Base-by-base conservation (phyloP, 2,329 filamentous ascomycete genomes). In the Penicillium decumbens region DNA sequence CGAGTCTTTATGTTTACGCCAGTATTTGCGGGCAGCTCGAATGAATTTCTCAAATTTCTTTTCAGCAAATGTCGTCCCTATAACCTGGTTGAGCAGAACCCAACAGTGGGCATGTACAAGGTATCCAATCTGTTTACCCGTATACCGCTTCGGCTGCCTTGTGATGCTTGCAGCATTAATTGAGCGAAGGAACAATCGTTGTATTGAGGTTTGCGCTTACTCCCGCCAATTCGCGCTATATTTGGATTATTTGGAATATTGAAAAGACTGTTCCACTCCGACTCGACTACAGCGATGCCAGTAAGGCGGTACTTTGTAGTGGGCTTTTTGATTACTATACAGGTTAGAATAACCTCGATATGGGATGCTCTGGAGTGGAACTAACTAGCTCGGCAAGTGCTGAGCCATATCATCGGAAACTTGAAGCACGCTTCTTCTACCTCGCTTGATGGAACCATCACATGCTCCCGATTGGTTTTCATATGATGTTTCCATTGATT, bases 311-410 rank as follows among this genome's bases (percentile, higher is more conserved):
- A 52, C 1, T 42, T 43, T 9, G 20, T 43, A 6, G n/a, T 13
- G 0, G 42, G 15, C 13, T 29, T 18, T 30, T 52, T 50, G 27
- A 45, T 43, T 6, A 52, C 42, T 52, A 24, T n/a, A 1, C 10
- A 15, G 0, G 28, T 51, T 25, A 37, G 45, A 1, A 12, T 10
- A 3, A 23, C 1, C 20, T 39, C 24, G 20, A 15, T 20, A 30
- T 8, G n/a, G 6, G 9, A 9, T 28, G 27, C 3, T 28, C 27
- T 6, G 12, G 24, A 2, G 15, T 3, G n/a, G 9, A 2, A 39
- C 45, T 45, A 24, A 49, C 41, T 49, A 10, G 45, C 41, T 38
- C 45, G 45, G 38, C 29, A 49, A 6, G 33, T 20, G 15, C 18
- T 27, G 23, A 37, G 28, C 45, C 49, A 51, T 27, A 49, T 18